These are phyloP conservation scores for Poronia punctata DNA, from an alignment of 495 filamentous ascomycete genomes.

Conservation along the genomic window DNA sequence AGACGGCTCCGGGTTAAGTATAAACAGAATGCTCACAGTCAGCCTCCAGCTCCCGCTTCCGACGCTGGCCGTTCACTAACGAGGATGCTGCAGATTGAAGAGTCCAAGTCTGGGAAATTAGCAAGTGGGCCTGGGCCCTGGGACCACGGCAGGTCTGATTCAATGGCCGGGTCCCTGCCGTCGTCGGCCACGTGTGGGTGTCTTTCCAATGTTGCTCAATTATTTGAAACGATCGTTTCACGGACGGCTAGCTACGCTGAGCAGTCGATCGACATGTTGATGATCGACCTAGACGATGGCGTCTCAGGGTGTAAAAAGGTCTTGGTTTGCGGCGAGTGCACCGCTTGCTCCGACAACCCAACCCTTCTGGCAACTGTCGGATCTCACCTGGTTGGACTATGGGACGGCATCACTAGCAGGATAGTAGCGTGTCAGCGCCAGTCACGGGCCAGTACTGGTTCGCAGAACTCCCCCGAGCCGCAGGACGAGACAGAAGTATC, in stretches of 20 bases:
- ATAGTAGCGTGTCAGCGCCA: background rate
- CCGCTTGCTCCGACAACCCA: background rate
- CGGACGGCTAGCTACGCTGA: background rate
- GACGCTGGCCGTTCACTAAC: too few species aligned
- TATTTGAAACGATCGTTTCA: background rate
- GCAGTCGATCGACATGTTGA: background rate
- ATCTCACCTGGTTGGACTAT: background rate
- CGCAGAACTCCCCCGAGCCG: background rate
- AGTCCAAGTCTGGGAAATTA: too few species aligned
- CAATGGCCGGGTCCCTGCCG: background rate
- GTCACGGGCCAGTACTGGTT: background rate
- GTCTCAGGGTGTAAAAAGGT: background rate
- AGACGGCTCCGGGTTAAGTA: background rate
- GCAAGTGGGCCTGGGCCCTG: background rate
- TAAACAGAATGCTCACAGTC: background rate
- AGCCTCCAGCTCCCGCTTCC: too few species aligned
- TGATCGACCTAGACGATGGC: background rate
- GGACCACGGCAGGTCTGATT: background rate
- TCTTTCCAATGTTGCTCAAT: background rate
- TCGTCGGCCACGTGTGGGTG: background rate
- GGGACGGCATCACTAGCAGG: background rate
- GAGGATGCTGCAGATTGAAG: too few species aligned
- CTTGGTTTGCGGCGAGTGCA: background rate
- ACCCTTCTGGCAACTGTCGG: background rate
- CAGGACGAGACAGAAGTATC: background rate